Evolutionary conservation across 257 asterid genomes (phyloP).

Genomic region (Plantago elongata): DNA sequence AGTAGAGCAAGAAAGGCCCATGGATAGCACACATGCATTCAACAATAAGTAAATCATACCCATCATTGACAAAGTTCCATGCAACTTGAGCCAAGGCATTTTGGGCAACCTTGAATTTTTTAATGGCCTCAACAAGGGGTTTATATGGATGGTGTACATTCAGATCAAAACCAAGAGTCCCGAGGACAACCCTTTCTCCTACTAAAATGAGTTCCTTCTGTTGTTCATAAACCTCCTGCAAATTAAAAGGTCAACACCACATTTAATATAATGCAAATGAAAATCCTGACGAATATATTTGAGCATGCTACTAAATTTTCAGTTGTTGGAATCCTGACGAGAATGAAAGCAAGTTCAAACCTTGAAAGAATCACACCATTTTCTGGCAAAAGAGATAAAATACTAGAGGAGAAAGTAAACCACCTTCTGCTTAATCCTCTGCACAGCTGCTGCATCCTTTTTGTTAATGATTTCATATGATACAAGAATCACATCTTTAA

Average conservation of each 20-base stretch:
- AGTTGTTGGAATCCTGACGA: too few relatives aligned
- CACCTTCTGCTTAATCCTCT: conserved; percentile 94
- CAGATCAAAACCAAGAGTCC: conserved; percentile 86
- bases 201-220: conserved; percentile 78
- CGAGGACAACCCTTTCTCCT: conserved; percentile 90
- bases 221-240: conserved; percentile 91
- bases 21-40: conserved; percentile 32
- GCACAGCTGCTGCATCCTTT: conserved; percentile 72
- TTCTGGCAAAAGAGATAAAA: neutral
- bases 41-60: conserved; percentile 42
- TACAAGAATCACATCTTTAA: conserved; percentile 87
- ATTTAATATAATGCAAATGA: neutral
- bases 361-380: conserved; percentile 1
- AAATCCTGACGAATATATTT: too few relatives aligned
- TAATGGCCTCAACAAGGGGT: conserved; percentile 96
- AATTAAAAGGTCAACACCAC: conserved; percentile 20
- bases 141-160: conserved; percentile 89
- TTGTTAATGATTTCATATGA: conserved; percentile 91
- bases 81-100: conserved; percentile 96
- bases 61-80: conserved; percentile 98
- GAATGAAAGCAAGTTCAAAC: neutral
- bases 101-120: conserved; percentile 93
- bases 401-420: conserved; percentile 15
- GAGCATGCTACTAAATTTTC: neutral
- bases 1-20: conserved; percentile 40